Evolutionary conservation across 176 grass and related monocot genomes (phyloP).

Genomic region (Zoysia japonica): DNA sequence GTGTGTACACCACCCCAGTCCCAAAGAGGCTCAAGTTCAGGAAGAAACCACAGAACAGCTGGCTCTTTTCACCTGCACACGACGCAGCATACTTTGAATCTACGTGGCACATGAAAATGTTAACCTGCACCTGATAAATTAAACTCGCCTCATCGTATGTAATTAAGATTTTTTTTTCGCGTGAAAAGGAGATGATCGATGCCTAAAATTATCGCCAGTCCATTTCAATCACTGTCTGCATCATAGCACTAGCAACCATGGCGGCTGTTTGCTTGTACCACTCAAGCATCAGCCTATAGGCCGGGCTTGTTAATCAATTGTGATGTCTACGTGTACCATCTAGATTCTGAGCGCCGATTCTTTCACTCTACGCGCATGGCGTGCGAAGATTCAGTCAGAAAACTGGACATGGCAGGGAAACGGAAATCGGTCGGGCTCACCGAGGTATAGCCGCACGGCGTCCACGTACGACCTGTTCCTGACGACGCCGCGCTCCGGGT

Average conservation of each 20-base stretch:
- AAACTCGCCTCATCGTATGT: not conserved
- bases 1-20: constrained; percentile 58
- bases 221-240: not conserved
- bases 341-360: not conserved
- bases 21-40: constrained; percentile 62
- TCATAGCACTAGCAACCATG: not conserved
- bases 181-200: too few relatives aligned
- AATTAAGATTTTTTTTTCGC: not conserved
- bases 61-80: constrained; percentile 57
- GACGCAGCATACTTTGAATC: constrained; percentile 1
- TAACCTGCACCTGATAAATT: not conserved
- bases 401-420: not conserved
- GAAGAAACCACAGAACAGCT: constrained; percentile 50
- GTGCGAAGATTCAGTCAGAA: not conserved
- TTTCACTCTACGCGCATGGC: not conserved
- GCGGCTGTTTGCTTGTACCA: not conserved
- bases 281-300: not conserved
- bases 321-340: too few relatives aligned
- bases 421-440: constrained; percentile 26
- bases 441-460: constrained; percentile 61
- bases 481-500: constrained; percentile 56
- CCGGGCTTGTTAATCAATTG: not conserved
- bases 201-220: too few relatives aligned
- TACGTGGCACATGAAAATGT: too few relatives aligned
- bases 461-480: constrained; percentile 76